Percentiles rank a stretch among this genome's conserved stretches.
Conservation (phyloP, 352 stramenopile genomes). For the Discostella stelligera region DNA sequence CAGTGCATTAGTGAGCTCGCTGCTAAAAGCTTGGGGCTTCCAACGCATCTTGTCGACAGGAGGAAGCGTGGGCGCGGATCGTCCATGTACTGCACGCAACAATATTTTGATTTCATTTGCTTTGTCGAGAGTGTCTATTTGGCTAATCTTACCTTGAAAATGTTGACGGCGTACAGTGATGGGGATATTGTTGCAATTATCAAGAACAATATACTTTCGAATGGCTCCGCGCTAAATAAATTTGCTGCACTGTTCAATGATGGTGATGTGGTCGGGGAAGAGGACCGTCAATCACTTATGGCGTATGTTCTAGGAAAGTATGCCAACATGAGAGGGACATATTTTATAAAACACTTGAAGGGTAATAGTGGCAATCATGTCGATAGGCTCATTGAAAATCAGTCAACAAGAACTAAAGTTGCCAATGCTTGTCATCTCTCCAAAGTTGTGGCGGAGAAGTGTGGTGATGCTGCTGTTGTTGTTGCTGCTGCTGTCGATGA, state of each 20-base stretch:
- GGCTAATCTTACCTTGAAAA: constrained; percentile 31
- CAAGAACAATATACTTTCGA: constrained; percentile 7
- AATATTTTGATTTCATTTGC: constrained; percentile 34
- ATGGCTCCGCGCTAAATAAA: not conserved
- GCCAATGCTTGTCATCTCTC: not conserved
- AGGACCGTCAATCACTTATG: not conserved
- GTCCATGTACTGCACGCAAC: constrained; percentile 10
- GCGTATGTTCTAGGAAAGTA: constrained; percentile 1
- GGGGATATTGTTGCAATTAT: constrained; percentile 24
- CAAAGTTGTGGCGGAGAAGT: too few relatives aligned
- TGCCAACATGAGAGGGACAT: constrained; percentile 10
- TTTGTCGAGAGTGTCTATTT: constrained; percentile 31
- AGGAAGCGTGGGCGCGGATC: not conserved
- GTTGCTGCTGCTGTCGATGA: not conserved
- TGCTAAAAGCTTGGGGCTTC: constrained; percentile 1
- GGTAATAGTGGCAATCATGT: constrained; percentile 4
- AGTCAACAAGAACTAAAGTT: constrained; percentile 6
- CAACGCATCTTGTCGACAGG: constrained; percentile 2
- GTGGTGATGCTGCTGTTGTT: too few relatives aligned
- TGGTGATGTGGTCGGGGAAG: too few relatives aligned
- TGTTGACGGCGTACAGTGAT: constrained; percentile 39
- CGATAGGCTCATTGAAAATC: not conserved
- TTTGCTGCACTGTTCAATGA: too few relatives aligned
- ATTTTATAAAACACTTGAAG: constrained; percentile 6
- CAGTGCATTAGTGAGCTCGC: not conserved